Base-by-base conservation (phyloP, 306 rosid species). In the Trifolium subterraneum region DNA sequence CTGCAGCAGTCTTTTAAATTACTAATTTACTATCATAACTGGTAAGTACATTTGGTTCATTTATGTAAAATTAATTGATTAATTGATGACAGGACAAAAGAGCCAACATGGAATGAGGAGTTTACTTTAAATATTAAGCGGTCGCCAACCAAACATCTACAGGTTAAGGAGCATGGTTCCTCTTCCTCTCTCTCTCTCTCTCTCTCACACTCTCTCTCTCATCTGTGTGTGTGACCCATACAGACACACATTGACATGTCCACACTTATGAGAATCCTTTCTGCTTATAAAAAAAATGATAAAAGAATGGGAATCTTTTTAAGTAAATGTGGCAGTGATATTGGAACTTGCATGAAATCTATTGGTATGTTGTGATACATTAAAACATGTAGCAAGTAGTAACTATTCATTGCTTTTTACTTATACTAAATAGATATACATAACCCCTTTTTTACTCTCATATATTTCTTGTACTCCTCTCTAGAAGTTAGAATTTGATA, bases 81-180 rank as follows among this genome's bases (percentile, higher is more conserved):
- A 23, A 23, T 25, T 25, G 2, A 13, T 83, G 77, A 64, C 86
- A 91, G 98, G 90, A 88, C 81, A 45, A 94, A 80, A 75, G 89
- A 88, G 60, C 97, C 97, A 60, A 88, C 90, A 16, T 94, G 98
- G 98, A 91, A 94, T 23, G 96, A 94, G 84, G 91, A 87, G 35
- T 91, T 91, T 70, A 81, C 81, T 70, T 89, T 94, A 73, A 78
- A 91, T 79, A 75, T 87, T 69, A 87, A 87, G 88, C 91, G 61
- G 76, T 87, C 93, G 70, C 84, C 90, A 16, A 82, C 72, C 68
- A 88, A 79, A 64, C 64, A 77, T 76, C 86, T 94, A 66, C 96
- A 94, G 96, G 98, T 92, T 75, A 82, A 75, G 72, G 83, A 83
- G 54, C 80, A 70, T 73, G 3, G 69, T 71, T 58, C 52, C 70